phyloP scores from a whole-genome alignment of 2,329 filamentous ascomycete genomes.

The Verticillium albo-atrum region DNA sequence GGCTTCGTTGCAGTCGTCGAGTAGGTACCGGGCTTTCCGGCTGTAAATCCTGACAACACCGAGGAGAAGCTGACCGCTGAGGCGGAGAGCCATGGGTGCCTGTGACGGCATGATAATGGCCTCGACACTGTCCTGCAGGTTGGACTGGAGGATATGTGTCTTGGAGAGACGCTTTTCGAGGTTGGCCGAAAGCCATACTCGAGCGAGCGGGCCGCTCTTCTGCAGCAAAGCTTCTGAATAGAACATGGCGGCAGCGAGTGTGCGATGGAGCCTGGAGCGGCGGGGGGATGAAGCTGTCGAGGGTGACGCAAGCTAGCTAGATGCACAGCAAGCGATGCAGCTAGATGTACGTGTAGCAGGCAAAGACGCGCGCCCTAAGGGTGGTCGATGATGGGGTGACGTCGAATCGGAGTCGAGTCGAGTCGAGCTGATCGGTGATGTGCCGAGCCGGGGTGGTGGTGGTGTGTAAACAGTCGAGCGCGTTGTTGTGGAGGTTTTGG shows the following conservation, averaged over 20 bases:
- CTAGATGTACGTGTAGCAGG: slow-evolving; percentile 3
- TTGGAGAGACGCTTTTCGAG: slow-evolving; percentile 98
- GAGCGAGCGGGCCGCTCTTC: slow-evolving; percentile 94
- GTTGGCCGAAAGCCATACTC: slow-evolving; percentile 97
- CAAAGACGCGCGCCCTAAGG: slow-evolving; percentile 12
- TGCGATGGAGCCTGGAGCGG: background rate
- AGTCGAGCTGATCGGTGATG: background rate
- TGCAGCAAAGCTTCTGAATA: slow-evolving; percentile 94
- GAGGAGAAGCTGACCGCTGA: slow-evolving; percentile 89
- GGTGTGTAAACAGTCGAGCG: slow-evolving; percentile 17
- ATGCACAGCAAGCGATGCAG: slow-evolving; percentile 5
- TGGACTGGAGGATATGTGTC: slow-evolving; percentile 89
- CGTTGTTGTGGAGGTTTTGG: slow-evolving; percentile 11
- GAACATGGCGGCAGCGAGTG: slow-evolving; percentile 66
- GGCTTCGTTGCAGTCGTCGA: slow-evolving; percentile 97
- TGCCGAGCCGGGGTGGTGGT: slow-evolving; percentile 3
- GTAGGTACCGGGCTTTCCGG: slow-evolving; percentile 89
- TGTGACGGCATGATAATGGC: slow-evolving; percentile 91
- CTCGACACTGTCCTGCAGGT: slow-evolving; percentile 90
- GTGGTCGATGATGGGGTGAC: slow-evolving; percentile 1
- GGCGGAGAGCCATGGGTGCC: slow-evolving; percentile 87
- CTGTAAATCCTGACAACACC: slow-evolving; percentile 98
- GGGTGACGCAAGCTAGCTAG: background rate
- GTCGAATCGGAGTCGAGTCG: background rate
- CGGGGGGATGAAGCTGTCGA: background rate